Evolutionary conservation across 495 filamentous ascomycete species (phyloP).

Genomic region (Cladorrhinum samala): DNA sequence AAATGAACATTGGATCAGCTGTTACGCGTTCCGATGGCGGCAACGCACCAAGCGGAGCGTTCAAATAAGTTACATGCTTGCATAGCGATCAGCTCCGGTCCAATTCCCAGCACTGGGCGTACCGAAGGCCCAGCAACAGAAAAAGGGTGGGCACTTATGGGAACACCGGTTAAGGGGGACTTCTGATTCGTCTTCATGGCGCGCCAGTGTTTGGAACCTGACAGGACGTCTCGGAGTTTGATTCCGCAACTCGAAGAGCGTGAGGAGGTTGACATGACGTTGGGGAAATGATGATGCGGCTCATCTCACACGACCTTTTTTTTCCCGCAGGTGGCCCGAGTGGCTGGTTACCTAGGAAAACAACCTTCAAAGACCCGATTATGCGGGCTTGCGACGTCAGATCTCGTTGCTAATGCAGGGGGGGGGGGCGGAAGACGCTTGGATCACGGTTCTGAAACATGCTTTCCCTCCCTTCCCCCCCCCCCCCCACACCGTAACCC

Average conservation of each 20-base stretch:
- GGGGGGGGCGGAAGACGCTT: conserved; percentile 13
- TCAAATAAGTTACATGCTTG: too few species aligned
- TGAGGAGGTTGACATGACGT: conserved; percentile 16
- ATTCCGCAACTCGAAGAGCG: neutral
- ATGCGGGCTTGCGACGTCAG: conserved; percentile 26
- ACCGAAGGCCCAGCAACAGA: too few species aligned
- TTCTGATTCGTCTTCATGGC: too few species aligned
- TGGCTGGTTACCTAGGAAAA: conserved; percentile 3
- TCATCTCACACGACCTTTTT: conserved; percentile 13
- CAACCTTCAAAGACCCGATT: conserved; percentile 25
- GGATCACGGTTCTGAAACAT: conserved; percentile 25
- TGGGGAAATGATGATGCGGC: conserved; percentile 23
- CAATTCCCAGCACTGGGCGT: too few species aligned
- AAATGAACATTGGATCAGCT: conserved; percentile 31
- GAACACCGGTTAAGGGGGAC: too few species aligned
- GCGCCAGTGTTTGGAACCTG: too few species aligned
- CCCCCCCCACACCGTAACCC: neutral
- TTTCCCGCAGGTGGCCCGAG: conserved; percentile 12
- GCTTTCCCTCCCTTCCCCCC: conserved; percentile 3
- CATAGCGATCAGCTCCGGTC: too few species aligned
- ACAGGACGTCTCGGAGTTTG: too few species aligned
- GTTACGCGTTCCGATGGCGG: too few species aligned
- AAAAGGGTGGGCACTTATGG: too few species aligned
- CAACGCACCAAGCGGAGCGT: neutral
- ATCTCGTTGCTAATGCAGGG: conserved; percentile 25